Evolutionary conservation across 768 basidiomycete genomes (phyloP).

Genomic region (Trametes maxima): DNA sequence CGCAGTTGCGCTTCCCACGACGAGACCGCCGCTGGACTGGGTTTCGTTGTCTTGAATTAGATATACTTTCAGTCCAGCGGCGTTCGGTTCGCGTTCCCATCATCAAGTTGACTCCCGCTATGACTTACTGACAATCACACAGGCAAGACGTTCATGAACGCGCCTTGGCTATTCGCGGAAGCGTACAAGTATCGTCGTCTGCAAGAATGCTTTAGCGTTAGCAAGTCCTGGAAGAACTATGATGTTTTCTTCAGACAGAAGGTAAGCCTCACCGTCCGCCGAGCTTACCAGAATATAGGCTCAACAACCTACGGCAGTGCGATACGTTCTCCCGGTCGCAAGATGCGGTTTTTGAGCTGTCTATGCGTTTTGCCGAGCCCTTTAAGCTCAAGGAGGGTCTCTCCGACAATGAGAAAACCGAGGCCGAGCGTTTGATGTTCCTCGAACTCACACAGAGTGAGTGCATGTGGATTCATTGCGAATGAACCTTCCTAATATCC

Average conservation of each 20-base stretch:
- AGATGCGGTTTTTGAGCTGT: slow-evolving; percentile 93
- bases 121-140: neutral
- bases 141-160: slow-evolving; percentile 94
- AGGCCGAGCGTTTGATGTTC: slow-evolving; percentile 85
- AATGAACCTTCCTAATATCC: neutral
- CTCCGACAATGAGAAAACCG: slow-evolving; percentile 57
- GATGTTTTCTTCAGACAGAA: slow-evolving; percentile 97
- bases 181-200: slow-evolving; percentile 92
- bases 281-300: neutral
- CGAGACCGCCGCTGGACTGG: neutral
- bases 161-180: slow-evolving; percentile 95
- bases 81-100: neutral
- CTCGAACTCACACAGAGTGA: slow-evolving; percentile 88
- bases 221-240: slow-evolving; percentile 87
- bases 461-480: slow-evolving; percentile 16
- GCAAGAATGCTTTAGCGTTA: slow-evolving; percentile 90
- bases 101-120: neutral
- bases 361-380: slow-evolving; percentile 87
- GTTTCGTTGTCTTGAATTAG: neutral
- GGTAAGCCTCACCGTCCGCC: slow-evolving; percentile 36
- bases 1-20: neutral
- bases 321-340: slow-evolving; percentile 93
- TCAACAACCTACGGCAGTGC: slow-evolving; percentile 50
- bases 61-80: neutral
- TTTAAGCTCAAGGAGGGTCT: slow-evolving; percentile 62